Evolutionary conservation across 192 early-diverging fungal genomes (phyloP).

Genomic region (Coemansia sp.): DNA sequence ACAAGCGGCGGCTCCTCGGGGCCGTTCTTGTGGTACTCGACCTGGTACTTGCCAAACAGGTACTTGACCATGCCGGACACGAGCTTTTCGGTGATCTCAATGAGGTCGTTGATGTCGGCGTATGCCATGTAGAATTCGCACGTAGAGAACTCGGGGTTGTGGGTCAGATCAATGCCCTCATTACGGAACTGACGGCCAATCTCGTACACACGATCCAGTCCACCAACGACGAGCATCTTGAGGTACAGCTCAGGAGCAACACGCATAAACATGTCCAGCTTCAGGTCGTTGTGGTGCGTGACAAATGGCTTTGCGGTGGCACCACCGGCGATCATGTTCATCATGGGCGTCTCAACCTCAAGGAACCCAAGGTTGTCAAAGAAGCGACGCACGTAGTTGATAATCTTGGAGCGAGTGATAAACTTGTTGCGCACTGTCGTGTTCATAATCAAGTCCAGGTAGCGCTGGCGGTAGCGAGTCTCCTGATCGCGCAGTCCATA

Average conservation of each 20-base stretch:
- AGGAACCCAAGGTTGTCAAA: slow-evolving; percentile 93
- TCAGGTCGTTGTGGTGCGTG: slow-evolving; percentile 99
- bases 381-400: slow-evolving; percentile 94
- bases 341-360: slow-evolving; percentile 99
- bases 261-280: slow-evolving; percentile 98
- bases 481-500: slow-evolving; percentile 98
- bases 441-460: slow-evolving; percentile 99
- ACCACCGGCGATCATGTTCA: slow-evolving; percentile 98
- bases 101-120: slow-evolving; percentile 94
- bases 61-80: slow-evolving; percentile 92
- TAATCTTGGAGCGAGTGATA: slow-evolving; percentile 84
- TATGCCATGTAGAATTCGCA: slow-evolving; percentile 99
- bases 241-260: slow-evolving; percentile 97
- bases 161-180: slow-evolving; percentile 96
- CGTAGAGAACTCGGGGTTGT: slow-evolving; percentile 99
- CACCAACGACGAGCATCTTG: slow-evolving; percentile 98
- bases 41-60: slow-evolving; percentile 85
- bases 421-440: slow-evolving; percentile 93
- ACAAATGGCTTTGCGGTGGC: slow-evolving; percentile 99
- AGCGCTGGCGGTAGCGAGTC: slow-evolving; percentile 94
- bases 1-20: slow-evolving; percentile 70
- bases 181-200: slow-evolving; percentile 99
- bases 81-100: slow-evolving; percentile 90
- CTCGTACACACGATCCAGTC: slow-evolving; percentile 97
- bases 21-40: slow-evolving; percentile 94